Conservation (phyloP, 139 green algal genomes). For the Limnomonas spitsbergensis region DNA sequence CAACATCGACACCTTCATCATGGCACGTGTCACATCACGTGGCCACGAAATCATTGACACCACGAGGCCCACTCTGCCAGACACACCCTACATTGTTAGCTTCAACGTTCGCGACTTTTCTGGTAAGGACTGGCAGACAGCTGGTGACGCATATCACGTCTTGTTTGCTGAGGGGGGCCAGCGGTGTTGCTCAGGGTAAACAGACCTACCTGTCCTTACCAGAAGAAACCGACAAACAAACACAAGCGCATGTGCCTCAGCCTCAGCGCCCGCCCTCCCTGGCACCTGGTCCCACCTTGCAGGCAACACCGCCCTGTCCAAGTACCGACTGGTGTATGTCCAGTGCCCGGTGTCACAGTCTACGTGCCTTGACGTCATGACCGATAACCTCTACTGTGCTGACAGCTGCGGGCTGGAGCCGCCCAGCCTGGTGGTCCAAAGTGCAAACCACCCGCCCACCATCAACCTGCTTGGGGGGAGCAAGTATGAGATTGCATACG, state of each 20-base stretch:
- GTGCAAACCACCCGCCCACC: not conserved
- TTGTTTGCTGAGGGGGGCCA: too few relatives aligned
- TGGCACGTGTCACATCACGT: not conserved
- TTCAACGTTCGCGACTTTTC: conserved; percentile 36
- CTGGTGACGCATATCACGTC: too few relatives aligned
- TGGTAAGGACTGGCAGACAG: too few relatives aligned
- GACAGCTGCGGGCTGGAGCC: conserved; percentile 12
- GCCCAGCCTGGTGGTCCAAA: not conserved
- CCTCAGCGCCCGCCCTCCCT: too few relatives aligned
- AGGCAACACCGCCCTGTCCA: conserved; percentile 24
- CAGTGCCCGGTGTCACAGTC: conserved; percentile 16
- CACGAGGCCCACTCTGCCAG: conserved; percentile 17
- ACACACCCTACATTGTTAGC: conserved; percentile 33
- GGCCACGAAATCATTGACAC: conserved; percentile 30
- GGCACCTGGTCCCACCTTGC: not conserved
- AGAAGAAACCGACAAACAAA: too few relatives aligned
- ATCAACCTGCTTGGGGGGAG: not conserved
- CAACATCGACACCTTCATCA: not conserved
- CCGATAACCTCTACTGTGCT: conserved; percentile 10
- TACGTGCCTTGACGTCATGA: conserved; percentile 16
- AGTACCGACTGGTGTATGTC: conserved; percentile 40
- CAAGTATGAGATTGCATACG: not conserved
- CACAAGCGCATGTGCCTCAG: too few relatives aligned
- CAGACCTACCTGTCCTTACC: too few relatives aligned
- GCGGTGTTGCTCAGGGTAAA: too few relatives aligned